phyloP scores from a whole-genome alignment of 306 rosid genomes.

The Prunus mira region DNA sequence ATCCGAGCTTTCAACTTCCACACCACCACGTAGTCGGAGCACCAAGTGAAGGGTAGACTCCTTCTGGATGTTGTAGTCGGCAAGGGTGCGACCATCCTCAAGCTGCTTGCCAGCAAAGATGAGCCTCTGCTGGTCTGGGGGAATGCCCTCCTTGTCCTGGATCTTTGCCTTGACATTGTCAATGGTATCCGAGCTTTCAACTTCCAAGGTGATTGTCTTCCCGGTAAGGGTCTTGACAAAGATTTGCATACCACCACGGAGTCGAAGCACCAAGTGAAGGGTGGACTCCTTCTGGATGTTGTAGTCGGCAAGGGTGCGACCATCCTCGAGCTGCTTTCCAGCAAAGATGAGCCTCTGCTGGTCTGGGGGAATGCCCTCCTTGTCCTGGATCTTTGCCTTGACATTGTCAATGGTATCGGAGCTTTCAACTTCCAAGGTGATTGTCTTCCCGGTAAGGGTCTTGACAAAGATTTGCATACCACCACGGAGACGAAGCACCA shows the following conservation, averaged over 20 bases:
- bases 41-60: conserved; percentile 24
- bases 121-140: conserved; percentile 21
- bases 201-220: conserved; percentile 25
- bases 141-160: conserved; percentile 24
- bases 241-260: conserved; percentile 25
- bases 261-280: conserved; percentile 18
- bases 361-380: conserved; percentile 23
- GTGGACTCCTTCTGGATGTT: conserved; percentile 24
- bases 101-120: conserved; percentile 21
- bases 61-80: conserved; percentile 20
- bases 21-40: conserved; percentile 18
- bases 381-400: conserved; percentile 23
- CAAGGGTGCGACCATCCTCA: conserved; percentile 23
- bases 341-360: conserved; percentile 23
- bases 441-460: too few relatives aligned
- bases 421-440: not conserved
- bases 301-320: conserved; percentile 6
- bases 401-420: conserved; percentile 20
- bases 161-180: conserved; percentile 23
- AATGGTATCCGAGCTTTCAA: conserved; percentile 15
- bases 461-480: too few relatives aligned
- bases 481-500: too few relatives aligned
- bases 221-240: conserved; percentile 22
- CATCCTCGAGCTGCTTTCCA: conserved; percentile 24
- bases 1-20: conserved; percentile 18